These are phyloP conservation scores for Przewalskia tangutica DNA, from an alignment of 257 asterid species.

Conservation along the genomic window DNA sequence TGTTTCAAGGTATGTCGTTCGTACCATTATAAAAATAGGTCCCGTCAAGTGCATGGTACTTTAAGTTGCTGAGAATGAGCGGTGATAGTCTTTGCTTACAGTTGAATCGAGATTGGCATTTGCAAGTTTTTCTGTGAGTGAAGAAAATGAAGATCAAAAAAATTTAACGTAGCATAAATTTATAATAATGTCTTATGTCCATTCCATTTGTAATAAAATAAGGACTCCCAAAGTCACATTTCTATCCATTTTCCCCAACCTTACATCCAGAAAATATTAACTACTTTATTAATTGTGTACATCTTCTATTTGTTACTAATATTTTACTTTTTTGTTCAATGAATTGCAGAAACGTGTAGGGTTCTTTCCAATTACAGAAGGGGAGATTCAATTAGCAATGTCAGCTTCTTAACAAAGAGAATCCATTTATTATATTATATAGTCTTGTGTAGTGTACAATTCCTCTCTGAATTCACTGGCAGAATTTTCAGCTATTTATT, in stretches of 20 bases:
- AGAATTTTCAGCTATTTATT: not conserved
- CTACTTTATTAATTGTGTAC: not conserved
- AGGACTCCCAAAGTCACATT: too few relatives aligned
- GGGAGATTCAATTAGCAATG: conserved; percentile 60
- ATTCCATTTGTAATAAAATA: not conserved
- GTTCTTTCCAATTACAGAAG: conserved; percentile 59
- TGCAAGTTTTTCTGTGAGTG: too few relatives aligned
- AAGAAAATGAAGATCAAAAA: too few relatives aligned
- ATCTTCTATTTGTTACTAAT: not conserved
- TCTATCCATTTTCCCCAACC: not conserved
- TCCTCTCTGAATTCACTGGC: not conserved
- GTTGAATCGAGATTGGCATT: too few relatives aligned
- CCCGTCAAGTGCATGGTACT: too few relatives aligned
- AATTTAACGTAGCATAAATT: not conserved
- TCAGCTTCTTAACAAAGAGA: conserved; percentile 20
- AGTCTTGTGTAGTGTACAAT: not conserved
- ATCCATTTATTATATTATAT: not conserved
- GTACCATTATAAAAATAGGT: too few relatives aligned
- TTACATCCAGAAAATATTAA: too few relatives aligned
- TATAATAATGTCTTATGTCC: not conserved
- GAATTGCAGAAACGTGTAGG: conserved; percentile 77
- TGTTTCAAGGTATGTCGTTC: too few relatives aligned
- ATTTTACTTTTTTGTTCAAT: not conserved
- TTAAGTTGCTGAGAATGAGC: too few relatives aligned
- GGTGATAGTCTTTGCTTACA: too few relatives aligned